These are phyloP conservation scores for Bipolaris zeicola DNA, from an alignment of 2,329 filamentous ascomycete genomes.

Conservation along the genomic window DNA sequence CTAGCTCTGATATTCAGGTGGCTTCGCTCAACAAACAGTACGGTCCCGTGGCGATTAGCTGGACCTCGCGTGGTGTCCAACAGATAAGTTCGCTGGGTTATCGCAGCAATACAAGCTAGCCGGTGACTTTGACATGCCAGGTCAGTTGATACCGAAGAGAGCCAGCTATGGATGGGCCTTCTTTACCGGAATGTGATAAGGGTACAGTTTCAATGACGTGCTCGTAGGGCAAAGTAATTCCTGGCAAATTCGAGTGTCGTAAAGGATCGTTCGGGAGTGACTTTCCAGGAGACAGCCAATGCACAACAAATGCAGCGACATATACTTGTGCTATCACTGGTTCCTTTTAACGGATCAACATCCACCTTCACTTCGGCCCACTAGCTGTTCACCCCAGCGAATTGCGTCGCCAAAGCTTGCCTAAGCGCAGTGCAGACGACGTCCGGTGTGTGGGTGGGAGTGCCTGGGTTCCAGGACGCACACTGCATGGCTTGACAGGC, in stretches of 20 bases:
- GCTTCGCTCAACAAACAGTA: constrained; percentile 31
- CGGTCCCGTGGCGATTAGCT: constrained; percentile 27
- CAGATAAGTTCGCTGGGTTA: constrained; percentile 27
- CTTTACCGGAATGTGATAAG: constrained; percentile 1
- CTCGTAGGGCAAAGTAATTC: neutral
- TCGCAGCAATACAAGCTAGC: constrained; percentile 18
- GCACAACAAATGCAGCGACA: constrained; percentile 16
- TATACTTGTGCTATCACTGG: constrained; percentile 22
- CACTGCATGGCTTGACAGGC: constrained; percentile 32
- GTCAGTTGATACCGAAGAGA: constrained; percentile 23
- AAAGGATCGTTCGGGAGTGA: neutral
- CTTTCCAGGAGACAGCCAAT: constrained; percentile 9
- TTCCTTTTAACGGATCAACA: constrained; percentile 25
- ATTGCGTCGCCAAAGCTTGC: constrained; percentile 39
- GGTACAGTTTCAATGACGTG: neutral
- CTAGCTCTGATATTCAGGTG: constrained; percentile 17
- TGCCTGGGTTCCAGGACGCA: constrained; percentile 33
- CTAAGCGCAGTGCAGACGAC: constrained; percentile 37
- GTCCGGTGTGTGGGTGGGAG: constrained; percentile 39
- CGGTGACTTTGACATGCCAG: constrained; percentile 25
- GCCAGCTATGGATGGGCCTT: neutral
- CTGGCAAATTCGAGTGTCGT: neutral
- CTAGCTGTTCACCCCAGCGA: constrained; percentile 34
- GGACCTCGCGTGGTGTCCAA: constrained; percentile 30
- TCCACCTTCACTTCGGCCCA: constrained; percentile 23